phyloP scores from a whole-genome alignment of 805 yeast genomes.

The Candida pseudoglaebosa region DNA sequence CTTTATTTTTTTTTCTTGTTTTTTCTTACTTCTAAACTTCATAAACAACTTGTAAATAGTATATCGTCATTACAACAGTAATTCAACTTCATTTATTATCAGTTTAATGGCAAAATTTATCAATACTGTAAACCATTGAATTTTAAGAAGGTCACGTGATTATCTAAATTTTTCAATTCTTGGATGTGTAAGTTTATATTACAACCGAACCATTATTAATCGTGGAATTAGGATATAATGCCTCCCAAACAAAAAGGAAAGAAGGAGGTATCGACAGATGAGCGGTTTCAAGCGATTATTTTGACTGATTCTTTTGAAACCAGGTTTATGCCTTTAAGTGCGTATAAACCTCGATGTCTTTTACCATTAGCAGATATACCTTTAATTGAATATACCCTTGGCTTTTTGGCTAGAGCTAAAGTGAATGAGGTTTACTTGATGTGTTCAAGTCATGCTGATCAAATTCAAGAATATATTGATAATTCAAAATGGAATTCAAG shows the following conservation, averaged over 20 bases:
- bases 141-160: too few species aligned
- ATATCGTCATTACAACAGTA: too few species aligned
- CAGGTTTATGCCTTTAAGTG: slow-evolving; percentile 87
- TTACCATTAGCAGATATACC: slow-evolving; percentile 93
- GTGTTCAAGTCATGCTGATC: slow-evolving; percentile 89
- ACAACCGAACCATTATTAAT: background rate
- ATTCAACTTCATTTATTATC: too few species aligned
- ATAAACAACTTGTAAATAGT: too few species aligned
- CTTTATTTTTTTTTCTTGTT: too few species aligned
- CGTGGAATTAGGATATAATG: slow-evolving; percentile 19
- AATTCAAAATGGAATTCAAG: slow-evolving; percentile 60
- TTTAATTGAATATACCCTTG: slow-evolving; percentile 88
- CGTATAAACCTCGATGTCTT: slow-evolving; percentile 82
- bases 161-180: too few species aligned
- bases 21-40: too few species aligned
- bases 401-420: slow-evolving; percentile 86
- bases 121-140: too few species aligned
- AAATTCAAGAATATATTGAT: slow-evolving; percentile 78
- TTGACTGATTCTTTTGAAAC: slow-evolving; percentile 91
- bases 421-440: slow-evolving; percentile 86
- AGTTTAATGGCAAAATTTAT: too few species aligned
- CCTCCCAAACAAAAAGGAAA: slow-evolving; percentile 49
- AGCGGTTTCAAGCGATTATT: slow-evolving; percentile 88
- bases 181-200: background rate
- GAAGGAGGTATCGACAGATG: slow-evolving; percentile 60